Conservation (phyloP, 2,329 filamentous ascomycete genomes). For the Aspergillus persii region DNA sequence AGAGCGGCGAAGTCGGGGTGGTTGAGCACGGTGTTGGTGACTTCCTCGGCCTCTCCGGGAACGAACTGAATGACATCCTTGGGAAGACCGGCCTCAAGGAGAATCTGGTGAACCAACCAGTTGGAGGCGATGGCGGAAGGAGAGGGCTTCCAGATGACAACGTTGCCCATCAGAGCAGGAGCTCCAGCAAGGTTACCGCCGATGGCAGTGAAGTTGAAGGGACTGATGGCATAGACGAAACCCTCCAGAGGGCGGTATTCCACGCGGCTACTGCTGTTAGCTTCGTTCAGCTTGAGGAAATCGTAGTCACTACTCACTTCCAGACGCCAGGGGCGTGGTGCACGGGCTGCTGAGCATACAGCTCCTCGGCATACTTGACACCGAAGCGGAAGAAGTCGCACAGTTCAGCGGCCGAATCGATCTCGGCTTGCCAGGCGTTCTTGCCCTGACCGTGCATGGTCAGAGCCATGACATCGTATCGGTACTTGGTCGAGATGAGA, state of each 20-base stretch:
- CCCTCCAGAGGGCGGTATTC: constrained; percentile 89
- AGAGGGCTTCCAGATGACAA: constrained; percentile 96
- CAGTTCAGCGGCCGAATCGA: constrained; percentile 88
- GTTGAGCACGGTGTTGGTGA: constrained; percentile 73
- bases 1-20: constrained; percentile 84
- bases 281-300: background rate
- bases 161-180: constrained; percentile 87
- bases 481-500: constrained; percentile 84
- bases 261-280: constrained; percentile 54
- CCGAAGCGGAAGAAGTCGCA: constrained; percentile 90
- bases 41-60: constrained; percentile 79
- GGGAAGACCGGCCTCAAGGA: constrained; percentile 86
- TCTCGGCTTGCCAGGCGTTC: constrained; percentile 99
- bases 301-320: constrained; percentile 57
- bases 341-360: constrained; percentile 81
- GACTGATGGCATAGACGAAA: constrained; percentile 90
- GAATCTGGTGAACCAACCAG: constrained; percentile 85
- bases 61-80: constrained; percentile 90
- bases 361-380: constrained; percentile 87
- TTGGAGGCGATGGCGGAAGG: constrained; percentile 85
- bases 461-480: constrained; percentile 93
- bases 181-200: constrained; percentile 80
- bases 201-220: constrained; percentile 98
- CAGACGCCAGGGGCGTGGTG: constrained; percentile 82
- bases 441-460: constrained; percentile 97